Evolutionary conservation across 768 basidiomycete genomes (phyloP).

Genomic region (Boletellus sp.): DNA sequence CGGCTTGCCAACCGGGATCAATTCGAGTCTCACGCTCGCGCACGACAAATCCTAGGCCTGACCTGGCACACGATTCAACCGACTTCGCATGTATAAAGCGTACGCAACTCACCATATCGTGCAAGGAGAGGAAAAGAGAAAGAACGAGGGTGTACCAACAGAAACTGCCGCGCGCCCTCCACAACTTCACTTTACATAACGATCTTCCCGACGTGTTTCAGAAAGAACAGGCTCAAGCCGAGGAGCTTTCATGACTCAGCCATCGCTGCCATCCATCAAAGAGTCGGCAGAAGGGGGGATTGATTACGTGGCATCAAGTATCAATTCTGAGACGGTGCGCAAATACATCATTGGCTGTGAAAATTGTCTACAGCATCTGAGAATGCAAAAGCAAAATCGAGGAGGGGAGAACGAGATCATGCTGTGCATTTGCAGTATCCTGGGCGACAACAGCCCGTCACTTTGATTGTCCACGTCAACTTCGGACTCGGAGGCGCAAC

Average conservation of each 20-base stretch:
- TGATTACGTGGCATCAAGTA: constrained; percentile 6
- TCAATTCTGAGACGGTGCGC: constrained; percentile 23
- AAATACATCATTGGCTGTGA: constrained; percentile 19
- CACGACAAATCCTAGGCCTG: not conserved
- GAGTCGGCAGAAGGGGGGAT: not conserved
- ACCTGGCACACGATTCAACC: constrained; percentile 1
- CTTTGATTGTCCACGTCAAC: constrained; percentile 1
- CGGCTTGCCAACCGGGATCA: too few species aligned
- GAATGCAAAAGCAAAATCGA: constrained; percentile 64
- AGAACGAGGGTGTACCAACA: not conserved
- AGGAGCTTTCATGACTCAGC: constrained; percentile 23
- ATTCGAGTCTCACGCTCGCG: not conserved
- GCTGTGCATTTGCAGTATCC: constrained; percentile 48
- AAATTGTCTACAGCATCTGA: constrained; percentile 1
- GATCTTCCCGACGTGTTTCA: constrained; percentile 7
- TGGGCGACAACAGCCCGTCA: constrained; percentile 9
- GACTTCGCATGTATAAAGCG: not conserved
- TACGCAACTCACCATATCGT: not conserved
- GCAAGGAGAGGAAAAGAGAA: not conserved
- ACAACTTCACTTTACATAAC: not conserved
- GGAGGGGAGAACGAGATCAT: constrained; percentile 75
- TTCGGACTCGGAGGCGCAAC: constrained; percentile 12
- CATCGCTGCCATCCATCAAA: not conserved
- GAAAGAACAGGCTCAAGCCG: constrained; percentile 18
- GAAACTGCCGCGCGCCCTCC: not conserved